Evolutionary conservation across 805 yeast genomes (phyloP).

Genomic region (Kodamaea fukazawae): DNA sequence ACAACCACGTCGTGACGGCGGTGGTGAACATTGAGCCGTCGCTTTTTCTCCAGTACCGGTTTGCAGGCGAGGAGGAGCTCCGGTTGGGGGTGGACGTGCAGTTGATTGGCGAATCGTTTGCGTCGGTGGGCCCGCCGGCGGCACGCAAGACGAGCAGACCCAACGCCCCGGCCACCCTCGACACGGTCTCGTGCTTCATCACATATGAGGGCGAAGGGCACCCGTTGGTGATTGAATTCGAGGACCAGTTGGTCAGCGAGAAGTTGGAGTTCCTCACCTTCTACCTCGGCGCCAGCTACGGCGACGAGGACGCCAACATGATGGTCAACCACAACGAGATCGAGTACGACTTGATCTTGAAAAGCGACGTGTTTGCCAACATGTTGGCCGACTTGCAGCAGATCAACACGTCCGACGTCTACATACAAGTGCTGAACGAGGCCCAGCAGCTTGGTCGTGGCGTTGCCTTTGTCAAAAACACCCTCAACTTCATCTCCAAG

Average conservation of each 20-base stretch:
- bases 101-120: slow-evolving; percentile 35
- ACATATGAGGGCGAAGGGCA: slow-evolving; percentile 38
- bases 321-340: slow-evolving; percentile 29
- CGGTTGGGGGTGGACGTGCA: slow-evolving; percentile 37
- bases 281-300: slow-evolving; percentile 24
- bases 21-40: slow-evolving; percentile 37
- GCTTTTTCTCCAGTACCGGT: slow-evolving; percentile 30
- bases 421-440: slow-evolving; percentile 28
- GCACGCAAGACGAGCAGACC: slow-evolving; percentile 8
- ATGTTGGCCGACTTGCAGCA: slow-evolving; percentile 35
- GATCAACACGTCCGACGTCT: slow-evolving; percentile 36
- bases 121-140: slow-evolving; percentile 25
- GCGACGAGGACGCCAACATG: slow-evolving; percentile 18
- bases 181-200: slow-evolving; percentile 32
- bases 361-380: slow-evolving; percentile 37
- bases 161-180: slow-evolving; percentile 14
- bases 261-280: slow-evolving; percentile 42
- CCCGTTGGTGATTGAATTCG: slow-evolving; percentile 41
- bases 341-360: slow-evolving; percentile 35
- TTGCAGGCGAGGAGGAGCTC: slow-evolving; percentile 14
- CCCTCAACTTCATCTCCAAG: slow-evolving; percentile 57
- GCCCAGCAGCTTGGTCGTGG: slow-evolving; percentile 9
- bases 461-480: slow-evolving; percentile 23
- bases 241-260: slow-evolving; percentile 39
- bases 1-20: slow-evolving; percentile 36